Base-by-base conservation (phyloP, 306 rosid species). In the Dryas alaskensis region DNA sequence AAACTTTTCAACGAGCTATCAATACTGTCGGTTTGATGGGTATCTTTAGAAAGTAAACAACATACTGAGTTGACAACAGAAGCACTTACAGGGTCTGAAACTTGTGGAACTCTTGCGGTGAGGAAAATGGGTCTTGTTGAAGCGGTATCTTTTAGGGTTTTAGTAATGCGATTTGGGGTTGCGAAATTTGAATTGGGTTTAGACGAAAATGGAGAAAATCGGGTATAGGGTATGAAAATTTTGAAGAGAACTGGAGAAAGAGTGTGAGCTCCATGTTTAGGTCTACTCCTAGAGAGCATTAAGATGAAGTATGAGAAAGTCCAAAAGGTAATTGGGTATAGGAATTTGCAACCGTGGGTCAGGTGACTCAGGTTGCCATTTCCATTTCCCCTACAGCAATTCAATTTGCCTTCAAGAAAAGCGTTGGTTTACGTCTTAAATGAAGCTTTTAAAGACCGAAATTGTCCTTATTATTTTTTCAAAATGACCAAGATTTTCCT, bases 11-110 rank as follows among this genome's bases (percentile, higher is more conserved):
- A 76, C 75, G 84, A 79, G 60, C 7, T 44, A 51, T 69, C 84
- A 11, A 90, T 69, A 72, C 43, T 72, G 40, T 16, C 4, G 47
- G 81, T 37, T 66, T 71, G 73, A 65, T 76, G 80, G 48, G 67
- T 45, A 10, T 63, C 73, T 71, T 71, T 77, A 6, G 86, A 71
- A 44, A 87, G 89, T 37, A 90, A 55, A 63, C 88, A 75, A 70
- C 80, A 82, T 47, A 81, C 72, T 46, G 87, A 69, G 19, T 67
- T 25, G 63, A 70, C 73, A 65, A 39, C 31, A 42, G 81, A 47
- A 69, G 69, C 25, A 58, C 79, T 62, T 67, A 72, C 49, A 8
- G 79, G 51, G 52, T 52, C 73, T 11, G 70, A 45, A 75, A 47
- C 51, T 2, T 37, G 81, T 19, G 78, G 42, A 31, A 46, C 47